Evolutionary conservation across 2,329 filamentous ascomycete species (phyloP), one percentile per base, ranked within the genome.

Genomic region (Fusarium solani-melongenae): DNA sequence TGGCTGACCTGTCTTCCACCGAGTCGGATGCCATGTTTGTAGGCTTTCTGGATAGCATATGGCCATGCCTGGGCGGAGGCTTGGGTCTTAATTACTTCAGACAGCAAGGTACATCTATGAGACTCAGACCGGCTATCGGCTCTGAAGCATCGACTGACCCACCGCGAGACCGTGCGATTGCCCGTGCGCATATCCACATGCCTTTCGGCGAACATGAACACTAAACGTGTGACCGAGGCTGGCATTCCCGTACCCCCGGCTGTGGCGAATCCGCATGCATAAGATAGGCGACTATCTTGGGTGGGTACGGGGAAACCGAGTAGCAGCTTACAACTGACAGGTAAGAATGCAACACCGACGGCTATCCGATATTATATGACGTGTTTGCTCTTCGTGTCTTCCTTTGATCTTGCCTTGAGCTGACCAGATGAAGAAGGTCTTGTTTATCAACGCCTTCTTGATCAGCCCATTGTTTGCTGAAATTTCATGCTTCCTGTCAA

Each of bases 241-340:
- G 34, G 17, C 27, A 39, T 41, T 58, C 34, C 22, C 22, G 20
- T 57, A 38, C 33, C 55, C 55, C 55, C 22, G 22, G 34, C 6
- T 12, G 17, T 29, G 34, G 22, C 34, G 22, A 39, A 24, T 15
- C 15, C 15, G 34, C 11, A 58, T 58, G 55, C 24, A 58, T 58
- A 58, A 41, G 33, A 58, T 39, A 58, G 55, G 55, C 55, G 55
- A 39, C 55, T 58, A 58, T 39, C 34, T 39, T n/a, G 33, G 2
- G 55, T 39, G 55, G 55, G 34, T 58, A 57, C 55, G 55, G 55
- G 55, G 53, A 57, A 57, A 22, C 53, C 53, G 53, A 57, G 33
- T 17, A 57, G 15, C 31, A 57, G 22, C 33, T 38, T 57, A 14
- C 29, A 57, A 38, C 12, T 57, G 55, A 57, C 55, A 57, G 22